Evolutionary conservation across 2,329 filamentous ascomycete species (phyloP), one percentile per base, ranked within the genome.

Genomic region (Delphinella strobiligena): DNA sequence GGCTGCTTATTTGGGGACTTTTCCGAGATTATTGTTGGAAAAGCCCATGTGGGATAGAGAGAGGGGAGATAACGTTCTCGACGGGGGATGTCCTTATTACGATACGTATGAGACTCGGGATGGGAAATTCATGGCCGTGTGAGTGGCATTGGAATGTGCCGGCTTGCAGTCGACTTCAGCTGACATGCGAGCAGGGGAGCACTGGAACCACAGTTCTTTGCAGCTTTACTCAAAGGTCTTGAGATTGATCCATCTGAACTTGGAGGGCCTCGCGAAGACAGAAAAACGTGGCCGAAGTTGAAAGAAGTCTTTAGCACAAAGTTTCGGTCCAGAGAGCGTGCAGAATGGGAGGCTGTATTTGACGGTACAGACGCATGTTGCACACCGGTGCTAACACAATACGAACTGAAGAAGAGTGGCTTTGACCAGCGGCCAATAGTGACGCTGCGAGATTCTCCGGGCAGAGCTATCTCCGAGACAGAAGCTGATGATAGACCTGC

Each of bases 351-450:
- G 61, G 56, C 45, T 3, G 66, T 93, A 4, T 96, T 95, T 56
- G 84, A 93, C 56, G 84, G 82, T 9, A 91, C 83, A 0, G 89
- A 96, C 62, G 89, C 89, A 1, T 96, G 89, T 59, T 86, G 82
- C 47, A 86, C 84, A n/a, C 89, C 89, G 0, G 83, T 96, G 1
- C 64, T 94, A 31, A 78, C 78, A 24, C 83, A 86, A 48, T 53
- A 50, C 0, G 87, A 94, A 61, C 65, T 94, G 32, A 74, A 85
- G 52, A 47, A 56, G n/a, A 62, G 57, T 15, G 70, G 69, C 0
- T 77, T 79, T 34, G 81, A 87, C 48, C 81, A 85, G 61, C 62
- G 83, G 45, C 82, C 82, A 1, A 62, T 71, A 1, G 81, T 88
- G 8, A 77, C 76, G 27, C 60, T 95, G 52, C 71, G 68, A 29